Conservation (phyloP, 108 stramenopile species). For the Parietichytrium sp. region DNA sequence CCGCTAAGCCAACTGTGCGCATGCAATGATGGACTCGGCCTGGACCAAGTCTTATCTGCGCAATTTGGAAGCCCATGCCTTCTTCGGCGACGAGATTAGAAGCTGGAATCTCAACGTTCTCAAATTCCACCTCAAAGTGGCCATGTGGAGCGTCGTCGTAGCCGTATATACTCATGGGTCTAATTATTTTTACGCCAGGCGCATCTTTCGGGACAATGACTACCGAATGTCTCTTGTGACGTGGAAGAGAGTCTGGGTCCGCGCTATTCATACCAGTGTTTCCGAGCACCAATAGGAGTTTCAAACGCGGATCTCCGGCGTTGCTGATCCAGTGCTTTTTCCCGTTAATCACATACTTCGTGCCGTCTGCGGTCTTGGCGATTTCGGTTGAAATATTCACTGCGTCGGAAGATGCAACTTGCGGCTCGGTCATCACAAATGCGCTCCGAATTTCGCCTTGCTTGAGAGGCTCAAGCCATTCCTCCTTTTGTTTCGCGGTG, state of each 20-base stretch:
- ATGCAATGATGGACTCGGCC: conserved; percentile 51
- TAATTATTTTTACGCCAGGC: conserved; percentile 69
- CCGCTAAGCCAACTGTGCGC: conserved; percentile 43
- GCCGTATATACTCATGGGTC: conserved; percentile 85
- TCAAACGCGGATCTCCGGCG: conserved; percentile 70
- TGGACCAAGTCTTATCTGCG: conserved; percentile 48
- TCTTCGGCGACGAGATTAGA: conserved; percentile 51
- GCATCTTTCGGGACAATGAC: conserved; percentile 73
- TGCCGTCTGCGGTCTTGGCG: background rate
- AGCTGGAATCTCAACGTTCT: conserved; percentile 29
- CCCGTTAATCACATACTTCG: conserved; percentile 21
- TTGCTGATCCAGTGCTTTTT: conserved; percentile 60
- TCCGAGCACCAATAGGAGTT: conserved; percentile 79
- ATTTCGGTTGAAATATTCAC: conserved; percentile 51
- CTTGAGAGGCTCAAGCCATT: conserved; percentile 52
- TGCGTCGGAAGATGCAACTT: conserved; percentile 56
- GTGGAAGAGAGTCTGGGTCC: conserved; percentile 1
- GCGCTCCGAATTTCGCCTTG: conserved; percentile 54
- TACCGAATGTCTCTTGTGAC: conserved; percentile 58
- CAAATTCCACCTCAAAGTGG: conserved; percentile 27
- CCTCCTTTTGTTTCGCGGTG: conserved; percentile 43
- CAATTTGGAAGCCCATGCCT: conserved; percentile 61
- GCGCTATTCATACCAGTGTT: conserved; percentile 53
- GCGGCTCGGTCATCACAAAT: conserved; percentile 61
- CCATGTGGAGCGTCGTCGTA: conserved; percentile 88